Evolutionary conservation across 352 stramenopile genomes (phyloP).

Genomic region (Pythium grandisporangium): DNA sequence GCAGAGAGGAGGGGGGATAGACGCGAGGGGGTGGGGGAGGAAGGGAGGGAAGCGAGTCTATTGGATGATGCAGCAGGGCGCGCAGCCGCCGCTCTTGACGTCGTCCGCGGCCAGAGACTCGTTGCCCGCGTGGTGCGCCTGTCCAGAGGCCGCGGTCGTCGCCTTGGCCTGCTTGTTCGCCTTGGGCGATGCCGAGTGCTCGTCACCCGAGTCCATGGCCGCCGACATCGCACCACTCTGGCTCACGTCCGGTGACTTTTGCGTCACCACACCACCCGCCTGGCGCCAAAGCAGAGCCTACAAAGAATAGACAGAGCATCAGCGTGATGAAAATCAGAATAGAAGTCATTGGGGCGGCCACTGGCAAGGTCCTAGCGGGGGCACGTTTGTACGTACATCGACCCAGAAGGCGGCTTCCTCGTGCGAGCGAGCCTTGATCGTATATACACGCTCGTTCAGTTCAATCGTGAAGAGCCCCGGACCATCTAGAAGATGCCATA

Average conservation of each 20-base stretch:
- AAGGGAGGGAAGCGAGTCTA: conserved; percentile 26
- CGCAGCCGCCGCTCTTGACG: conserved; percentile 43
- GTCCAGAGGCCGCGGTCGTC: background rate
- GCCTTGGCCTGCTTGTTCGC: background rate
- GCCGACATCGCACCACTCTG: conserved; percentile 24
- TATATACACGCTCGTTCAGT: conserved; percentile 87
- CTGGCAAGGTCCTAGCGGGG: no score
- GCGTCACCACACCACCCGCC: conserved; percentile 63
- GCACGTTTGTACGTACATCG: no score
- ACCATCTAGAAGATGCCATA: conserved; percentile 62
- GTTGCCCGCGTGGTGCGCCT: background rate
- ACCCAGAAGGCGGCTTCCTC: conserved; percentile 85
- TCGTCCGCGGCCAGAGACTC: conserved; percentile 14
- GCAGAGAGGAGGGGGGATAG: no score
- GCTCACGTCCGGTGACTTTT: conserved; percentile 56
- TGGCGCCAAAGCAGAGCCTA: conserved; percentile 78
- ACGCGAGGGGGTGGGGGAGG: no score
- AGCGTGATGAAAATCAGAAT: background rate
- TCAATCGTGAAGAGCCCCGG: conserved; percentile 85
- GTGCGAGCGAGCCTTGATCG: conserved; percentile 81
- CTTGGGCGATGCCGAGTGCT: conserved; percentile 11
- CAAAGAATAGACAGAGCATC: background rate
- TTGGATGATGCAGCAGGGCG: conserved; percentile 61
- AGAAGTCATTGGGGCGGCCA: background rate
- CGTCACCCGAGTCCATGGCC: conserved; percentile 18